Evolutionary conservation across 352 stramenopile species (phyloP), one percentile per base, ranked within the genome.

Genomic region (Aphanomyces euteiches): DNA sequence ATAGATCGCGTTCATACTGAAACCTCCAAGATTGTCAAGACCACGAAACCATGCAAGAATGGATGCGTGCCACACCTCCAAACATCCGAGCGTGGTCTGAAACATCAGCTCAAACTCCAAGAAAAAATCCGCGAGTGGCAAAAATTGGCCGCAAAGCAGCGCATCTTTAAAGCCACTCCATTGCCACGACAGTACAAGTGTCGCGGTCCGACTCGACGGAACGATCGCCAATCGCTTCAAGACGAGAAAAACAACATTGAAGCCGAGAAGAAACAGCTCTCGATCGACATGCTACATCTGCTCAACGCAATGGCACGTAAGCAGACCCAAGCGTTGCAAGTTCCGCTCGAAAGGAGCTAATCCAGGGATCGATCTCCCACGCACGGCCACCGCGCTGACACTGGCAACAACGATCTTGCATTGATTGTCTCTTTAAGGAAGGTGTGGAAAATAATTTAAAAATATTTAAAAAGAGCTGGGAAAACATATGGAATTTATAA

Each of bases 161-260:
- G 50, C 6, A 47, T 61, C 12, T 69, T 69, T n/a, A 69, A 60
- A 34, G 63, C 45, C 10, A 58, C n/a, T n/a, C 45, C 63, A n/a
- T 39, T 69, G 7, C 41, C 63, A 28, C 53, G 7, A 47, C 63
- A 61, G 12, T 60, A 69, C 63, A 69, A 1, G 38, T 28, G 28
- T 28, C 28, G 28, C 28, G 28, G 28, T 28, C 59, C 36, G n/a
- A 15, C 28, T 1, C 17, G 38, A n/a, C 43, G 43, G 3, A 28
- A 54, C n/a, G 17, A n/a, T 12, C 34, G n/a, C 10, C 6, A 3
- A 19, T 45, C 28, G 28, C n/a, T 63, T 4, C 12, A 41, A 17
- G 21, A 63, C 12, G 56, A 63, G 37, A 39, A 41, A 38, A 10
- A 17, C 7, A 19, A 12, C 15, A 63, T 63, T 21, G 56, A 39